Percentiles rank a stretch among this genome's conserved stretches.
These are phyloP conservation scores for Pyrrhoderma lamaoense DNA, from an alignment of 1,284 basidiomycete genomes.

Conservation along the genomic window DNA sequence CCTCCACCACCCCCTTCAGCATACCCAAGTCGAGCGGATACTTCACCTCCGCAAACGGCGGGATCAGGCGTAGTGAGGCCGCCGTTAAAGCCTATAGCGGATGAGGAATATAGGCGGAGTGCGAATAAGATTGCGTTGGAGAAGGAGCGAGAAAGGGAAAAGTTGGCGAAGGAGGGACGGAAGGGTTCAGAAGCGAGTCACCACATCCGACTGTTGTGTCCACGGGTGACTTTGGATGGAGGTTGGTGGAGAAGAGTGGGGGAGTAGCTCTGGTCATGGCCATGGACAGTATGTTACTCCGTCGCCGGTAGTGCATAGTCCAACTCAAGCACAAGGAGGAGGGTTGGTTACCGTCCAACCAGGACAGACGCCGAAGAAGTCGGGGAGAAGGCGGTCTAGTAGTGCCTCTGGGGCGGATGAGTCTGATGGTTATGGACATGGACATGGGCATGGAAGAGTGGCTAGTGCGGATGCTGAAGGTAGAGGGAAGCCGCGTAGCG, in stretches of 20 bases:
- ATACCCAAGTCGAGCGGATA: background rate
- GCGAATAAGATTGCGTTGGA: background rate
- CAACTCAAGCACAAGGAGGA: background rate
- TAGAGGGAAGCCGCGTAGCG: background rate
- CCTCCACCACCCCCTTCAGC: slow-evolving; percentile 44
- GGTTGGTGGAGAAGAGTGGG: slow-evolving; percentile 32
- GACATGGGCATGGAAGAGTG: slow-evolving; percentile 6
- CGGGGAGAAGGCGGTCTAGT: slow-evolving; percentile 1
- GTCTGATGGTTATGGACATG: background rate
- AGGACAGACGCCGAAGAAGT: background rate
- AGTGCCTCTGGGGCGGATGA: slow-evolving; percentile 1
- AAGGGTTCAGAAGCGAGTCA: slow-evolving; percentile 1
- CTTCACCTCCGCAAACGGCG: background rate
- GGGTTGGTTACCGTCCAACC: too few relatives aligned
- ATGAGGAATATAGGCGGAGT: background rate
- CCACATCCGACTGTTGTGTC: slow-evolving; percentile 12
- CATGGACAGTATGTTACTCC: slow-evolving; percentile 30
- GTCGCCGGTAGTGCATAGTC: background rate
- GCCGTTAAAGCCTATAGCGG: slow-evolving; percentile 1
- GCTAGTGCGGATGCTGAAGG: slow-evolving; percentile 5
- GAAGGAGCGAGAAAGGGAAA: slow-evolving; percentile 1
- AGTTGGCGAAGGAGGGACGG: slow-evolving; percentile 5
- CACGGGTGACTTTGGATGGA: slow-evolving; percentile 33
- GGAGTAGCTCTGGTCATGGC: slow-evolving; percentile 28
- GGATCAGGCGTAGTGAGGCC: background rate